phyloP scores from a whole-genome alignment of 495 filamentous ascomycete species.

The Chaetomium cochliodes region DNA sequence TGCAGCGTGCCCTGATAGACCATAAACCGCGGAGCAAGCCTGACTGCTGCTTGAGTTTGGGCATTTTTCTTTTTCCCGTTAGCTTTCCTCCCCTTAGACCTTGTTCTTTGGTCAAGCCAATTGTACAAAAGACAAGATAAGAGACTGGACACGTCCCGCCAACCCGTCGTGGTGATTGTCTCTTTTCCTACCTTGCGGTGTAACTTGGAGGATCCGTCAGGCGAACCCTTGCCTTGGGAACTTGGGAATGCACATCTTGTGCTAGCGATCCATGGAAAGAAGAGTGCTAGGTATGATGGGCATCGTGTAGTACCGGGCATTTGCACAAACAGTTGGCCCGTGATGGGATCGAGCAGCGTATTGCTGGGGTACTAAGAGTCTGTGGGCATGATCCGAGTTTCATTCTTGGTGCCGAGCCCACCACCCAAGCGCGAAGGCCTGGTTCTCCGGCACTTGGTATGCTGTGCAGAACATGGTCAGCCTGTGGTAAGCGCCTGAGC shows the following conservation, averaged over 20 bases:
- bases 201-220: not conserved
- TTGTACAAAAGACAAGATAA: slow-evolving; percentile 26
- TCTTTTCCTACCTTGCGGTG: not conserved
- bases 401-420: not conserved
- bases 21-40: slow-evolving; percentile 25
- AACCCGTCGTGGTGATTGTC: not conserved
- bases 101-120: slow-evolving; percentile 17
- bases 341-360: not conserved
- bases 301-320: not conserved
- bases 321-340: not conserved
- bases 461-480: not conserved
- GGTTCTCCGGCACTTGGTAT: not conserved
- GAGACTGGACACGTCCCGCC: slow-evolving; percentile 3
- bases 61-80: slow-evolving; percentile 3
- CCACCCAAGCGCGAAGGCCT: not conserved
- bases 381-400: not conserved
- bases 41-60: slow-evolving; percentile 20
- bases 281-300: not conserved
- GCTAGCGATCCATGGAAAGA: not conserved
- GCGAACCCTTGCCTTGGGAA: not conserved
- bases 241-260: not conserved
- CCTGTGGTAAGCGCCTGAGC: not conserved
- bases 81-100: slow-evolving; percentile 23
- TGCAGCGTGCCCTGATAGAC: slow-evolving; percentile 29
- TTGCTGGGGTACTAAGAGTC: not conserved